phyloP scores from a whole-genome alignment of 1,284 basidiomycete genomes.

The Sphagnurus paluster region DNA sequence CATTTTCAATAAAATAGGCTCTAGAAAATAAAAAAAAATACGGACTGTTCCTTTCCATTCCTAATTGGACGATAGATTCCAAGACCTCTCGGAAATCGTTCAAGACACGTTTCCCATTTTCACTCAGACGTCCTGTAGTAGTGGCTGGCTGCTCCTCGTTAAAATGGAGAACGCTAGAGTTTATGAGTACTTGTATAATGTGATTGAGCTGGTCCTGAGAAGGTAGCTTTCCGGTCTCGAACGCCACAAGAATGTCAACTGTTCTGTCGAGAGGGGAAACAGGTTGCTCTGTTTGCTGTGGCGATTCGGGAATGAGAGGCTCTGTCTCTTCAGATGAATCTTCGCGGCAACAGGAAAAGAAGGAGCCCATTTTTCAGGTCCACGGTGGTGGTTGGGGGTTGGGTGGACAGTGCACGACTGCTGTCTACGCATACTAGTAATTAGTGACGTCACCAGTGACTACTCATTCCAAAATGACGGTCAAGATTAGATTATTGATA shows the following conservation, averaged over 20 bases:
- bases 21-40: conserved; percentile 3
- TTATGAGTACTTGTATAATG: conserved; percentile 32
- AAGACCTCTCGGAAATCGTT: conserved; percentile 33
- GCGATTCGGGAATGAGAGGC: conserved; percentile 29
- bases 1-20: neutral
- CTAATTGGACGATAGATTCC: conserved; percentile 39
- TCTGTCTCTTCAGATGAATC: conserved; percentile 23
- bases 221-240: conserved; percentile 48
- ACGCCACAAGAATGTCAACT: conserved; percentile 41
- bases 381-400: too few species aligned
- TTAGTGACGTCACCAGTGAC: too few species aligned
- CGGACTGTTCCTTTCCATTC: conserved; percentile 52
- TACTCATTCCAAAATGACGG: too few species aligned
- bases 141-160: conserved; percentile 14
- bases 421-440: too few species aligned
- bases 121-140: conserved; percentile 31
- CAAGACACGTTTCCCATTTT: conserved; percentile 34
- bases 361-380: conserved; percentile 29
- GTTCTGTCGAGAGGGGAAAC: conserved; percentile 33
- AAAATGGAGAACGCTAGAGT: conserved; percentile 33
- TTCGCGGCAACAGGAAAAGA: conserved; percentile 23
- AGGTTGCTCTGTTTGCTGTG: conserved; percentile 10
- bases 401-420: too few species aligned
- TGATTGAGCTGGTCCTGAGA: conserved; percentile 43
- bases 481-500: too few species aligned